These are phyloP conservation scores for Aureobasidium vineae DNA, from an alignment of 2,329 filamentous ascomycete genomes.

Conservation along the genomic window DNA sequence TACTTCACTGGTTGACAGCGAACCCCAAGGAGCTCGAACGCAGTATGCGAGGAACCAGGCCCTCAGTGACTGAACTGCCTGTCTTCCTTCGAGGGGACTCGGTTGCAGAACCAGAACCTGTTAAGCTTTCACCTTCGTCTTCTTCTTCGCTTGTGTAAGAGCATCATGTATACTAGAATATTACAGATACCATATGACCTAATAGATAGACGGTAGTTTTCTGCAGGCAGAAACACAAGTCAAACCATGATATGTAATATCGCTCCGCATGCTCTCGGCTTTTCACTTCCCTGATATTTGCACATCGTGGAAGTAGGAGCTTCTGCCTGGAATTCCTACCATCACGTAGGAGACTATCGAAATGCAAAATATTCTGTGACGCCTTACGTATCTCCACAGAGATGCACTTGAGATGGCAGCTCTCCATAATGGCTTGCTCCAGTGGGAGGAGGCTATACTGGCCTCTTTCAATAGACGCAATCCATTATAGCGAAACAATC, in stretches of 20 bases:
- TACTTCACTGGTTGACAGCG: conserved; percentile 22
- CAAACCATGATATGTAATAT: too few species aligned
- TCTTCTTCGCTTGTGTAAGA: background rate
- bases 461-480: background rate
- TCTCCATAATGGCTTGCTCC: too few species aligned
- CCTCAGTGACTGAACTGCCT: conserved; percentile 11
- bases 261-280: too few species aligned
- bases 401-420: background rate
- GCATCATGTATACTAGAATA: background rate
- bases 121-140: background rate
- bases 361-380: background rate
- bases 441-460: background rate
- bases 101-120: background rate
- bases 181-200: background rate
- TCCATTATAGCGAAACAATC: too few species aligned
- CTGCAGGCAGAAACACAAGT: too few species aligned
- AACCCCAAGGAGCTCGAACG: conserved; percentile 14
- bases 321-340: too few species aligned
- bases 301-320: too few species aligned
- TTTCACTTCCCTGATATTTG: too few species aligned
- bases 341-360: background rate
- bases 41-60: background rate
- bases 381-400: background rate
- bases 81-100: conserved; percentile 9
- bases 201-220: background rate